Conservation (phyloP, 176 grass and related monocot species). For the Themeda triandra region DNA sequence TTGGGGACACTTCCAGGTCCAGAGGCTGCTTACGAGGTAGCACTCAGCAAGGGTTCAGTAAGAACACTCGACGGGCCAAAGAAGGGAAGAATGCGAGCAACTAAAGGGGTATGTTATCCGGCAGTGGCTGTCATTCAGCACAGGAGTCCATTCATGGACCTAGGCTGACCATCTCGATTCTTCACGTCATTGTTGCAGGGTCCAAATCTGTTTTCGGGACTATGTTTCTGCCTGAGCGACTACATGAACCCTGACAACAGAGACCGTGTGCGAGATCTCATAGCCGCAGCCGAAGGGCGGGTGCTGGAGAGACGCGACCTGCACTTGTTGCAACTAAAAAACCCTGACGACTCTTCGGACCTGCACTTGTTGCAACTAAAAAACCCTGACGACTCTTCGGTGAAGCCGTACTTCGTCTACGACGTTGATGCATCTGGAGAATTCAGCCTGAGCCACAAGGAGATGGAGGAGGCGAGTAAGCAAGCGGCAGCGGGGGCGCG, state of each 20-base stretch:
- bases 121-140: neutral
- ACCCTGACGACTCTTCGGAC: neutral
- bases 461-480: neutral
- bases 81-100: conserved; percentile 32
- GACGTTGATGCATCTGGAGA: neutral
- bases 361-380: neutral
- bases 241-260: conserved; percentile 19
- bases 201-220: conserved; percentile 30
- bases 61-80: conserved; percentile 5
- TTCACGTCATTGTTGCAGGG: conserved; percentile 12
- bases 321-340: neutral
- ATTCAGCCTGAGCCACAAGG: neutral
- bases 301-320: neutral
- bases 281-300: conserved; percentile 12
- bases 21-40: conserved; percentile 32
- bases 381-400: neutral
- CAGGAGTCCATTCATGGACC: neutral
- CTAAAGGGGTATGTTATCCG: conserved; percentile 29
- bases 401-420: conserved; percentile 25
- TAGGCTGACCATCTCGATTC: neutral
- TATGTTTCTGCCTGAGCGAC: conserved; percentile 32
- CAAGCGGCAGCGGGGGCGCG: neutral
- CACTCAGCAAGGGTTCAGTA: neutral
- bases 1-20: neutral
- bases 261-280: neutral